These are phyloP conservation scores for Zea luxurians DNA, from an alignment of 176 grass and related monocot species.

Conservation along the genomic window DNA sequence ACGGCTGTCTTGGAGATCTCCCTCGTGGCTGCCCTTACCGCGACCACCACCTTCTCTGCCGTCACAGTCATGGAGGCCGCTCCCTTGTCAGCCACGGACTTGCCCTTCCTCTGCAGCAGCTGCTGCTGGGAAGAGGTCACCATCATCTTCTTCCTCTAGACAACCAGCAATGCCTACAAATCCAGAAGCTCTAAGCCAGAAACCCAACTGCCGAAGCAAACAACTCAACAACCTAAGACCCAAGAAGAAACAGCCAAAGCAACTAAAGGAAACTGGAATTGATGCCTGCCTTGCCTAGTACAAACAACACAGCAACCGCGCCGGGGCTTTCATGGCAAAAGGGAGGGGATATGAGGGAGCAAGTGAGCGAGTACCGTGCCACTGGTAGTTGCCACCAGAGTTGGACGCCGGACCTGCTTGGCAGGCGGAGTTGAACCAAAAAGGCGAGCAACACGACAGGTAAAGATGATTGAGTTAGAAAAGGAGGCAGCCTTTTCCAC, in stretches of 20 bases:
- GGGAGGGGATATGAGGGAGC: neutral
- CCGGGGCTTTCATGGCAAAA: conserved; percentile 43
- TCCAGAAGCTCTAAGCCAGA: conserved; percentile 32
- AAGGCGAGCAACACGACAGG: conserved; percentile 30
- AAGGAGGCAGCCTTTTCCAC: conserved; percentile 35
- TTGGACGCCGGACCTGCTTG: conserved; percentile 41
- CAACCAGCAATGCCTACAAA: conserved; percentile 45
- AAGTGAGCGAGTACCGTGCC: conserved; percentile 34
- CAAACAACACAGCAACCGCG: conserved; percentile 51
- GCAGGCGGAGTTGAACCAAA: conserved; percentile 33
- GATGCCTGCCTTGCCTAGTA: conserved; percentile 45
- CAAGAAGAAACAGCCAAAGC: conserved; percentile 26
- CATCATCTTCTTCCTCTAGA: conserved; percentile 32
- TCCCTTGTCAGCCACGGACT: conserved; percentile 58
- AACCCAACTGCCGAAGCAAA: conserved; percentile 14
- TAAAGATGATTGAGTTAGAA: conserved; percentile 41
- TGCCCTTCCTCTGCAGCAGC: conserved; percentile 73
- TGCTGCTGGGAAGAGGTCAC: conserved; percentile 52
- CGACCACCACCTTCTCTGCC: conserved; percentile 84
- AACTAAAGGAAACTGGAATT: conserved; percentile 10
- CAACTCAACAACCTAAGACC: neutral
- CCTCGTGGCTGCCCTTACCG: conserved; percentile 67
- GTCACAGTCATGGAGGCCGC: neutral
- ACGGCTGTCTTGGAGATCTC: conserved; percentile 93
- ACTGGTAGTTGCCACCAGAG: conserved; percentile 44